These are phyloP conservation scores for Candida sakaeoensis DNA, from an alignment of 805 yeast genomes.

Conservation along the genomic window DNA sequence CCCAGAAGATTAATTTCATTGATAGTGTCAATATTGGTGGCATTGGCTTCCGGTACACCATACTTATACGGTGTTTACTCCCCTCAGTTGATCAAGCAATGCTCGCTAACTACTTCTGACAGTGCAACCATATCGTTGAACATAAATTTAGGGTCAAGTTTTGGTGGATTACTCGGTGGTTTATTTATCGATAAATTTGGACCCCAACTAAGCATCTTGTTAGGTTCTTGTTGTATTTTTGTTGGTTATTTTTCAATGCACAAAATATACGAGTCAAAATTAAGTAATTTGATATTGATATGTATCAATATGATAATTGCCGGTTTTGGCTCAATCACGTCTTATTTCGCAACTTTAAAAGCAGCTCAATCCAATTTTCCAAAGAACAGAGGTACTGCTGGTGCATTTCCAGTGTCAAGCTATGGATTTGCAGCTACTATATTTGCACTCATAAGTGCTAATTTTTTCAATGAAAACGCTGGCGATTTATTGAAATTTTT, in stretches of 20 bases:
- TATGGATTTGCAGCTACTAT: conserved; percentile 71
- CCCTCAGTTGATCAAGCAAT: conserved; percentile 59
- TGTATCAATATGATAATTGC: conserved; percentile 48
- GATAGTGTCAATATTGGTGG: conserved; percentile 40
- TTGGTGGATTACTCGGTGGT: conserved; percentile 73
- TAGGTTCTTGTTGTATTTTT: conserved; percentile 55
- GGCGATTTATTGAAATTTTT: conserved; percentile 55
- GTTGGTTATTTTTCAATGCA: conserved; percentile 52
- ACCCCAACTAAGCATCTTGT: conserved; percentile 47
- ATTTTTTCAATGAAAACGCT: conserved; percentile 49
- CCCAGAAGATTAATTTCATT: conserved; percentile 16
- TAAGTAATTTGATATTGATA: conserved; percentile 39
- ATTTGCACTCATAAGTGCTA: conserved; percentile 55
- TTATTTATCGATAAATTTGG: conserved; percentile 60
- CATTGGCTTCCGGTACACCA: conserved; percentile 72
- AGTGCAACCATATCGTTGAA: conserved; percentile 65
- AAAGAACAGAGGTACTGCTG: conserved; percentile 64
- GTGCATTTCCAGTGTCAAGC: conserved; percentile 62
- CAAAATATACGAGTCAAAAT: conserved; percentile 39
- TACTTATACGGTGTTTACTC: conserved; percentile 73
- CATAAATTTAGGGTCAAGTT: conserved; percentile 58
- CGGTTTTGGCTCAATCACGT: conserved; percentile 67
- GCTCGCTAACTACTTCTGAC: conserved; percentile 55
- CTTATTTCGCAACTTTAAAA: conserved; percentile 55
- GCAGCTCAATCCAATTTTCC: conserved; percentile 66